Evolutionary conservation across 805 yeast species (phyloP).

Genomic region (Kodamaea fukazawae): DNA sequence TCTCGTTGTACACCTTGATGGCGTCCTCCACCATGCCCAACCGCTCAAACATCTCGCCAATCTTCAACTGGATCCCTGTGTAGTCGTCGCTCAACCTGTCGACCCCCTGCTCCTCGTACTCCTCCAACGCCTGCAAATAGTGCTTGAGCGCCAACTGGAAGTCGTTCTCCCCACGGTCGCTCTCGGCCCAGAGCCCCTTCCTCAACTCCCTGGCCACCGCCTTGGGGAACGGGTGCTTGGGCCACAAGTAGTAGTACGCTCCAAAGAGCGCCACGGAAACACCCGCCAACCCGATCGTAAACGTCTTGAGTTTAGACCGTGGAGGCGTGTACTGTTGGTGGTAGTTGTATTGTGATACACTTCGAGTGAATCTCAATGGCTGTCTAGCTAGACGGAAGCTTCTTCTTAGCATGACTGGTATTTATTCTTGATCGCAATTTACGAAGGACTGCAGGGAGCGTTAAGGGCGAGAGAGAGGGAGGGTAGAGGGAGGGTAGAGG

Average conservation of each 20-base stretch:
- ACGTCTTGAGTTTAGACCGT: conserved; percentile 4
- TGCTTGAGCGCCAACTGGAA: conserved; percentile 64
- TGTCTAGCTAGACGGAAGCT: not conserved
- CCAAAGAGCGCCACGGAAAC: conserved; percentile 16
- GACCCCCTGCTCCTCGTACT: conserved; percentile 55
- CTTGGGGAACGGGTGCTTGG: conserved; percentile 64
- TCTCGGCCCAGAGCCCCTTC: conserved; percentile 81
- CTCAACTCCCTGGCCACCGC: conserved; percentile 70
- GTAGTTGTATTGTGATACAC: conserved; percentile 13
- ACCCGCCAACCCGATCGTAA: conserved; percentile 13
- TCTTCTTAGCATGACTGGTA: not conserved
- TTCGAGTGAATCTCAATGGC: too few species aligned
- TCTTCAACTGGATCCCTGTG: conserved; percentile 85
- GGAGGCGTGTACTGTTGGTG: conserved; percentile 15
- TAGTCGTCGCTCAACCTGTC: conserved; percentile 70
- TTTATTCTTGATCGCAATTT: too few species aligned
- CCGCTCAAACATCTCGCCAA: conserved; percentile 83
- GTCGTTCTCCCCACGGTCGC: conserved; percentile 61
- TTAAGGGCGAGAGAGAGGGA: not conserved
- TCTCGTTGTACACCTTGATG: conserved; percentile 60
- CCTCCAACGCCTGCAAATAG: conserved; percentile 71
- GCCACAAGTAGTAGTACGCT: conserved; percentile 53
- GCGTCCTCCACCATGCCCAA: conserved; percentile 64
- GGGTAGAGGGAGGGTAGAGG: too few species aligned
- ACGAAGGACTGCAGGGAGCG: not conserved